Percentiles rank a stretch among this genome's conserved stretches.
Evolutionary conservation across 1,284 basidiomycete species (phyloP).

Genomic region (Sporisorium sorghi): DNA sequence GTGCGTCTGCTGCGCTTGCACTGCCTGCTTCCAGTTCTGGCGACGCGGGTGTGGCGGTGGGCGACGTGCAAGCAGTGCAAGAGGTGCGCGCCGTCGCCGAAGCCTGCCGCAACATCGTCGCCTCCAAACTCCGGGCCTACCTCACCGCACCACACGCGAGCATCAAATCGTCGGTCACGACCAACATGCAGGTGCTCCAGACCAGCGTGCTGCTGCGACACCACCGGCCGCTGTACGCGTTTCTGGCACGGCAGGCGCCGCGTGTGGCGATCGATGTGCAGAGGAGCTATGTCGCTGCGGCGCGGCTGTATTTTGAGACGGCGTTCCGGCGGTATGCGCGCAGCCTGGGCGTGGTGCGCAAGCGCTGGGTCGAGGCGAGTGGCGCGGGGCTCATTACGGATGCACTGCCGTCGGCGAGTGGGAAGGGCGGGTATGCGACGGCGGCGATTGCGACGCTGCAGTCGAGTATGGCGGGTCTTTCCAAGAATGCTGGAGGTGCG

Average conservation of each 20-base stretch:
- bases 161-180: constrained; percentile 83
- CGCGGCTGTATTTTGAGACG: constrained; percentile 94
- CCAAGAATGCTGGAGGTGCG: background rate
- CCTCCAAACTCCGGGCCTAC: constrained; percentile 85
- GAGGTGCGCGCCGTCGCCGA: constrained; percentile 85
- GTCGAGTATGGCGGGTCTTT: constrained; percentile 12
- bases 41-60: background rate
- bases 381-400: constrained; percentile 14
- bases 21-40: background rate
- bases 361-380: constrained; percentile 50
- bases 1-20: constrained; percentile 72
- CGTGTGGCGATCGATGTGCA: constrained; percentile 89
- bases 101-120: constrained; percentile 83
- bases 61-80: constrained; percentile 75
- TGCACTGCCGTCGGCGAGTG: background rate
- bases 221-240: constrained; percentile 79
- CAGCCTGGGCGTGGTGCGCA: constrained; percentile 63
- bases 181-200: constrained; percentile 93
- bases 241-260: constrained; percentile 84
- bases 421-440: background rate
- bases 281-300: constrained; percentile 84
- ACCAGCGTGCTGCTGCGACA: constrained; percentile 83
- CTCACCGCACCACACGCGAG: constrained; percentile 85
- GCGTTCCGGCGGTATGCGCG: constrained; percentile 90
- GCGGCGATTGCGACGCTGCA: constrained; percentile 5